Evolutionary conservation across 768 basidiomycete species (phyloP), one percentile per base, ranked within the genome.

Genomic region (Albatrellus ellisii): DNA sequence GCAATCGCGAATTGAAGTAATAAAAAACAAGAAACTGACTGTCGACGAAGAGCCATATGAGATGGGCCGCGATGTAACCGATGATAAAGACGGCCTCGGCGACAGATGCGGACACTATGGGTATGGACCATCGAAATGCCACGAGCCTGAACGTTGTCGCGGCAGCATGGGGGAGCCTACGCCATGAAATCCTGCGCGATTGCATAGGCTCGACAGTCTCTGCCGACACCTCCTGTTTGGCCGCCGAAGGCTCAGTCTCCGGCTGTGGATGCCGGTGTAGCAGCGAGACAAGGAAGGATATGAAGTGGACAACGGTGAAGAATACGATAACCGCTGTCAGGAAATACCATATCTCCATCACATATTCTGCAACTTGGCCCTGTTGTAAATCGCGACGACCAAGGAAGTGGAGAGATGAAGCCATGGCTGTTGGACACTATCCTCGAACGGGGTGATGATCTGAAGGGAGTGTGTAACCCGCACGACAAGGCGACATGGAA

Each of bases 51-150:
- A 67, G 59, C 60, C 65, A 67, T 0, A 56, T 49, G 29, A 75
- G 53, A 46, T 70, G 63, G 17, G 64, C 61, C 4, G 59, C 57
- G 14, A 72, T 55, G 47, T 78, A 78, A 2, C 51, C 57, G 25
- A 62, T 43, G 31, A 69, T 67, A 49, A 75, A 70, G 22, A 62
- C 41, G 3, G 73, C 42, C 39, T 77, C 74, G 1, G 62, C 58
- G 12, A 72, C 40, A 37, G 65, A 59, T 31, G 62, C 53, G 45
- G 62, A 44, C 11, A 70, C 72, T 17, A 73, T 58, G 12, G 68
- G 61, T 26, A 75, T 45, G 3, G 63, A 66, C 52, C 59, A 62
- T 11, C 75, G 68, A 51, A 75, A 76, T 6, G 66, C 64, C 15
- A 68, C 43, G 17, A 73, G 66, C 17, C 67, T 64, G 54, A 73